A percentile compares a stretch with the other conserved stretches of the same genome.
Conservation (phyloP, 805 yeast genomes). For the Saccharomycopsis guyanensis region DNA sequence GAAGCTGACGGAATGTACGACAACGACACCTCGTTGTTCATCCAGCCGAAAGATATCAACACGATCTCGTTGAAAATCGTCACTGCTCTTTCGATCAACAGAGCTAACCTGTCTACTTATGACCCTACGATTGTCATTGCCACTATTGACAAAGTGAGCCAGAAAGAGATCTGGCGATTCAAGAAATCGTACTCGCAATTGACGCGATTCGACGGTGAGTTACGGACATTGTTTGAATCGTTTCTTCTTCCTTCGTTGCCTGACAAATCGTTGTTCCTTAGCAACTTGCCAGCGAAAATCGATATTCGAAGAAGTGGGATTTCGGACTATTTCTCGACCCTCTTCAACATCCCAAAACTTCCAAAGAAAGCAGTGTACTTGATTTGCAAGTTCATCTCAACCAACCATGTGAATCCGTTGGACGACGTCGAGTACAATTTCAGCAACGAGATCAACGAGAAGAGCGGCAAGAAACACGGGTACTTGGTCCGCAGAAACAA, state of each 20-base stretch:
- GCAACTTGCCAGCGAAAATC: constrained; percentile 56
- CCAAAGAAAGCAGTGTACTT: constrained; percentile 44
- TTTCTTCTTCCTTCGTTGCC: constrained; percentile 53
- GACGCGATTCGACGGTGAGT: constrained; percentile 48
- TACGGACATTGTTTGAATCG: constrained; percentile 39
- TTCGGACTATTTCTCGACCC: constrained; percentile 50
- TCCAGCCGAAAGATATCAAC: constrained; percentile 51
- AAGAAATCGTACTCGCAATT: constrained; percentile 57
- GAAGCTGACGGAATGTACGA: constrained; percentile 20
- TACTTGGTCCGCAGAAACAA: constrained; percentile 55
- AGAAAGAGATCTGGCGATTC: constrained; percentile 69
- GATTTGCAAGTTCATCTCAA: constrained; percentile 58
- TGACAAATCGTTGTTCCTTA: constrained; percentile 48
- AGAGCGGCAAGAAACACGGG: constrained; percentile 56
- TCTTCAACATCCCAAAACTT: constrained; percentile 44
- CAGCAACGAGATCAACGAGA: constrained; percentile 24
- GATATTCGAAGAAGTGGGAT: constrained; percentile 50
- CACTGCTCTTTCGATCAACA: constrained; percentile 38
- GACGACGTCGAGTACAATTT: constrained; percentile 37
- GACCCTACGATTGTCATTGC: constrained; percentile 58
- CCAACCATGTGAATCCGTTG: constrained; percentile 56
- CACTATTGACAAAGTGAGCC: constrained; percentile 51
- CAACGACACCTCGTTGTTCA: constrained; percentile 42
- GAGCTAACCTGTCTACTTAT: constrained; percentile 38
- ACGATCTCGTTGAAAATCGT: constrained; percentile 42